Conservation (phyloP, 495 filamentous ascomycete species). For the Jackrogersella multiformis region DNA sequence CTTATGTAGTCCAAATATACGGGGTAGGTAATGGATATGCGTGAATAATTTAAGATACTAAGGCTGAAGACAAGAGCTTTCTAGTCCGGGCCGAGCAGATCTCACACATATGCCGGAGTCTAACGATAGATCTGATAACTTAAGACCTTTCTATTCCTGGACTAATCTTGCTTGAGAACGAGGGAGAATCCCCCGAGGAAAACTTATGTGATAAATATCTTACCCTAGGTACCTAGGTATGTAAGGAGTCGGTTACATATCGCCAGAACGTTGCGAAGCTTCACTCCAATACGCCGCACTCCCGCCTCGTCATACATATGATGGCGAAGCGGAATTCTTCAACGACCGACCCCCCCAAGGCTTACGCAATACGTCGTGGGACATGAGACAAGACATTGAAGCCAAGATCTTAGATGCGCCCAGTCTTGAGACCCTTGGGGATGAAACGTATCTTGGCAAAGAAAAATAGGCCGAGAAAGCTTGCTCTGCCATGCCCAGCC, state of each 20-base stretch:
- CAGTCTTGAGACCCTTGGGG: constrained; percentile 14
- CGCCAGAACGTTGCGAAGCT: background rate
- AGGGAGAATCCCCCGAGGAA: background rate
- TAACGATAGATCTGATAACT: too few species aligned
- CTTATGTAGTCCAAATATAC: too few species aligned
- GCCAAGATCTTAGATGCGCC: constrained; percentile 27
- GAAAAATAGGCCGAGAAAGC: constrained; percentile 12
- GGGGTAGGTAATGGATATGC: too few species aligned
- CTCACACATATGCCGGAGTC: too few species aligned
- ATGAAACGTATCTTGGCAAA: constrained; percentile 37
- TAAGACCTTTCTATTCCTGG: too few species aligned
- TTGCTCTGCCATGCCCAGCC: background rate
- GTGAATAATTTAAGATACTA: too few species aligned
- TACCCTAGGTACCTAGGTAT: too few species aligned
- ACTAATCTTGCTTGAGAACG: too few species aligned
- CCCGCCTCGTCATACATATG: background rate
- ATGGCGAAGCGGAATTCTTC: background rate
- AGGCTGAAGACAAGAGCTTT: too few species aligned
- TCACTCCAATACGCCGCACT: background rate
- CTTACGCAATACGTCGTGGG: constrained; percentile 23
- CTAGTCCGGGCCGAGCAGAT: too few species aligned
- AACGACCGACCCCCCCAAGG: background rate
- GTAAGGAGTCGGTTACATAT: background rate
- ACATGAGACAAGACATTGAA: constrained; percentile 28
- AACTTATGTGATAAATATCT: background rate